Evolutionary conservation across 2,329 filamentous ascomycete genomes (phyloP), one percentile per base, ranked within the genome.

Genomic region (Phialocephala subalpina): DNA sequence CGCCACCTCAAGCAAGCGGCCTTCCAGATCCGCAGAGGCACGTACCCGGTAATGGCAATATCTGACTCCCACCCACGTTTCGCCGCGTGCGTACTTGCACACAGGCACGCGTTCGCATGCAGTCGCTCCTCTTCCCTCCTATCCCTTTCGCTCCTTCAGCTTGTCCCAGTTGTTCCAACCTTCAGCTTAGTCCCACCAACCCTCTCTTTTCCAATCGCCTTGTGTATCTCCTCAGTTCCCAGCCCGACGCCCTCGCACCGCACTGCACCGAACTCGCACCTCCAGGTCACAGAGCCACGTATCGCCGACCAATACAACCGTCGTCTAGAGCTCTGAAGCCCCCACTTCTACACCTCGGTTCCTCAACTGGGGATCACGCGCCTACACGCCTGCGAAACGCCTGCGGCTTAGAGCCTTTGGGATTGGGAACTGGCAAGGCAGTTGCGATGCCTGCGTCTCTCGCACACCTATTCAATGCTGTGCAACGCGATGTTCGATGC

Each of bases 61-160:
- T 69, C 60, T 67, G 63, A 73, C 57, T 67, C 63, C 62, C 66
- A 69, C 68, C 68, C 73, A 75, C 74, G 74, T 75, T 76, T 74
- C 73, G 72, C 68, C 70, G 71, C 72, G 74, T 76, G 73, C 72
- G 73, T 69, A 69, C 70, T 70, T 67, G 69, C 63, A 65, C 72
- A 73, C 69, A 73, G 68, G 69, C 72, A 75, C 73, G 73, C 68
- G 71, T 74, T 74, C 73, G 73, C 72, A 75, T 72, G 70, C 69
- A 72, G 68, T 36, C 58, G 57, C 22, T 61, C 40, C 35, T 29
- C 47, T 45, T 27, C 29, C 58, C 33, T 59, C 58, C 42, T 63
- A 35, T 58, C 65, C 55, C 56, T 29, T 57, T 33, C n/a, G 60
- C 60, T 52, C 40, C 25, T 29, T 45, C 52, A 57, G 35, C 49